Evolutionary conservation across 352 stramenopile species (phyloP).

Genomic region (Halophytophthora polymorphica): DNA sequence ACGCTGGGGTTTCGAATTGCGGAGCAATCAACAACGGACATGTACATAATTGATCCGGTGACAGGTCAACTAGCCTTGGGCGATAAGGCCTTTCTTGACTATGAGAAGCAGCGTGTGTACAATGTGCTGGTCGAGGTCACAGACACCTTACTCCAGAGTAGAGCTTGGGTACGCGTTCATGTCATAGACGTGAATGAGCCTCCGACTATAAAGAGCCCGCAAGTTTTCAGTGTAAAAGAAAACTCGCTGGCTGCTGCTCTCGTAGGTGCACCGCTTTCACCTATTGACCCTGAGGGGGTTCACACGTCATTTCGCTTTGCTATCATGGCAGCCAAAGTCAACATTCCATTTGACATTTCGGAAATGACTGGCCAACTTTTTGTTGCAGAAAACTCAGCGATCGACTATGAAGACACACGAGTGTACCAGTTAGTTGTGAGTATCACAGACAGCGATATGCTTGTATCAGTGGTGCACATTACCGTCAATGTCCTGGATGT

Average conservation of each 20-base stretch:
- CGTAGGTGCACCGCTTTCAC: conserved; percentile 11
- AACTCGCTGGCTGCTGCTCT: conserved; percentile 10
- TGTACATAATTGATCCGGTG: conserved; percentile 12
- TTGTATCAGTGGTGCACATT: conserved; percentile 10
- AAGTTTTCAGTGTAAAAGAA: conserved; percentile 15
- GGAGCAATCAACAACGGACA: conserved; percentile 9
- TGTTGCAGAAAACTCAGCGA: conserved; percentile 11
- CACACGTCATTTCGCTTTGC: conserved; percentile 5
- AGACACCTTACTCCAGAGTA: conserved; percentile 7
- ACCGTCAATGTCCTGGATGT: conserved; percentile 21
- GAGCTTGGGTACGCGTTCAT: conserved; percentile 11
- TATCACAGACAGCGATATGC: conserved; percentile 14
- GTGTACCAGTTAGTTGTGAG: conserved; percentile 11
- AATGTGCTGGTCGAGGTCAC: conserved; percentile 9
- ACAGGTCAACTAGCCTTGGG: conserved; percentile 14
- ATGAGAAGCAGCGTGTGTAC: conserved; percentile 11
- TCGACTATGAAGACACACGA: conserved; percentile 16
- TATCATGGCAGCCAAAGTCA: not conserved
- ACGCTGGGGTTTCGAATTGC: conserved; percentile 12
- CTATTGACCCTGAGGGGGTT: conserved; percentile 19
- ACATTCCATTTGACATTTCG: conserved; percentile 11
- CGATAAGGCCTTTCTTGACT: conserved; percentile 11
- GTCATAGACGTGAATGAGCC: conserved; percentile 23
- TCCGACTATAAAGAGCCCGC: conserved; percentile 14
- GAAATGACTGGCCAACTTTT: conserved; percentile 12